Evolutionary conservation across 176 grass and related monocot species (phyloP).

Genomic region (Dendrocalamus sinicus): DNA sequence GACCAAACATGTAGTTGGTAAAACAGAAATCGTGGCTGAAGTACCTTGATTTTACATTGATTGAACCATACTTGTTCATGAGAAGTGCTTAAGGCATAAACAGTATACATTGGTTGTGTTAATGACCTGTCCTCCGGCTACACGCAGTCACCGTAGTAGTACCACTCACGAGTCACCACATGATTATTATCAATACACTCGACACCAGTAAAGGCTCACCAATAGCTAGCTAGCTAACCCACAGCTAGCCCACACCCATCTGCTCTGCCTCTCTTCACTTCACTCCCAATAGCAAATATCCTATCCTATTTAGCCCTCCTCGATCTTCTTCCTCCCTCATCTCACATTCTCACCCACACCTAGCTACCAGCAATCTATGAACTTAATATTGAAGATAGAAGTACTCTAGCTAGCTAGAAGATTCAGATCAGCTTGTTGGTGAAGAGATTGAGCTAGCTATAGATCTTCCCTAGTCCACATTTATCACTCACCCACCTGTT

Average conservation of each 20-base stretch:
- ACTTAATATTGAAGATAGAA: neutral
- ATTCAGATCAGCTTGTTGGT: conserved; percentile 16
- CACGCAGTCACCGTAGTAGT: neutral
- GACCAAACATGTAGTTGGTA: neutral
- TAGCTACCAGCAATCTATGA: neutral
- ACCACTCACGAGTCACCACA: conserved; percentile 20
- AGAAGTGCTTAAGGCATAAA: neutral
- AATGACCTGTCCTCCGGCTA: neutral
- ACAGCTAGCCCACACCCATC: neutral
- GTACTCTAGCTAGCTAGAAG: neutral
- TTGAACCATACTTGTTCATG: neutral
- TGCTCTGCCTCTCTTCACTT: neutral
- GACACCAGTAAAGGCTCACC: conserved; percentile 9
- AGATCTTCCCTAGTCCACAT: neutral
- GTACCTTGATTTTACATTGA: neutral
- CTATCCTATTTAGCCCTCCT: conserved; percentile 29
- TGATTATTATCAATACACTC: conserved; percentile 37
- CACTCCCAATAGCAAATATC: conserved; percentile 14
- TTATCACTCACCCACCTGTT: neutral
- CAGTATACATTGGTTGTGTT: neutral
- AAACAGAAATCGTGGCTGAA: neutral
- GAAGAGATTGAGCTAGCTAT: neutral
- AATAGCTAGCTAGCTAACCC: neutral
- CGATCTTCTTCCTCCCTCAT: neutral
- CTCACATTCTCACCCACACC: neutral